Conservation (phyloP, 371 early-diverging fungal genomes). For the Zychaea mexicana region DNA sequence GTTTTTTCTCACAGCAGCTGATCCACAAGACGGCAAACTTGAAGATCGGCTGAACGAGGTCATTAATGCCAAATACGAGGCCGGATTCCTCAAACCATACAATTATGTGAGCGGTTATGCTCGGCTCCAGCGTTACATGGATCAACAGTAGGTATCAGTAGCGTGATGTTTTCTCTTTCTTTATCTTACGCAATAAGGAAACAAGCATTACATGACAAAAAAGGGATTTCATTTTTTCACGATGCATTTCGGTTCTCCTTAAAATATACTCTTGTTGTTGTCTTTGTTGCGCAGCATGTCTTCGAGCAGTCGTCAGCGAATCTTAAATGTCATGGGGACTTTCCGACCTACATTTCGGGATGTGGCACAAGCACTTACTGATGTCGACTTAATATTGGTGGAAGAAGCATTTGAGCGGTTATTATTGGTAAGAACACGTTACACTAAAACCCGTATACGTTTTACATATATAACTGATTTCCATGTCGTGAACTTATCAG, state of each 20-base stretch:
- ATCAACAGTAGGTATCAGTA: slow-evolving; percentile 73
- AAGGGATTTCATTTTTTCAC: no score
- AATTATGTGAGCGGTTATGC: slow-evolving; percentile 92
- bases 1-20: slow-evolving; percentile 88
- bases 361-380: slow-evolving; percentile 87
- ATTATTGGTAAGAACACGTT: slow-evolving; percentile 64
- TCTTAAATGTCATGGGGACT: slow-evolving; percentile 83
- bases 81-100: slow-evolving; percentile 92
- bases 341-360: slow-evolving; percentile 87
- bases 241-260: no score
- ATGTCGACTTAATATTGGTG: slow-evolving; percentile 89
- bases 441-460: background rate
- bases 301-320: slow-evolving; percentile 71
- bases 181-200: no score
- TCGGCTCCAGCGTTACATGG: slow-evolving; percentile 90
- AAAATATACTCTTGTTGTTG: slow-evolving; percentile 1
- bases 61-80: slow-evolving; percentile 92
- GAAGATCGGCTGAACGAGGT: slow-evolving; percentile 88
- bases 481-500: slow-evolving; percentile 25
- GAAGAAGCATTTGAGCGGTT: slow-evolving; percentile 94
- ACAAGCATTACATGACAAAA: no score
- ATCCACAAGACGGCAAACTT: slow-evolving; percentile 81
- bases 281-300: slow-evolving; percentile 59
- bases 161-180: background rate
- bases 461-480: background rate